These are phyloP conservation scores for Sambucus nigra DNA, from an alignment of 129 eudicot species.

Conservation along the genomic window DNA sequence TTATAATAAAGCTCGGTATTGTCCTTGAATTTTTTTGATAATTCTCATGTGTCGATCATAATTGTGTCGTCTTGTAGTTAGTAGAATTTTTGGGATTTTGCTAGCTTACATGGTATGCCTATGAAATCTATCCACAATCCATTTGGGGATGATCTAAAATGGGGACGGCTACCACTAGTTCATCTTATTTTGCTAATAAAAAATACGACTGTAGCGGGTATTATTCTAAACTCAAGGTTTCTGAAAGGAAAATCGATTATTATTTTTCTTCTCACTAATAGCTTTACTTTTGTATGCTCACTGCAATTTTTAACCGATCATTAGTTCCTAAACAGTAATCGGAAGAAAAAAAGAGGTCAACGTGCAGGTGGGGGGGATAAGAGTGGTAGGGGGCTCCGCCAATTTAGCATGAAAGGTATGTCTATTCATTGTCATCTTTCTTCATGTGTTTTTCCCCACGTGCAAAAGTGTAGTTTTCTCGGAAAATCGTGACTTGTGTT, in stretches of 20 bases:
- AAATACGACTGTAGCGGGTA: too few species aligned
- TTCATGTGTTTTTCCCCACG: not conserved
- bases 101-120: not conserved
- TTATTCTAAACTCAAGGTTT: too few species aligned
- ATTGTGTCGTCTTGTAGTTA: too few species aligned
- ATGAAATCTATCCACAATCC: too few species aligned
- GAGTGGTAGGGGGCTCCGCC: constrained; percentile 81
- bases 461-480: too few species aligned
- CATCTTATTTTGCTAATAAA: too few species aligned
- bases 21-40: too few species aligned
- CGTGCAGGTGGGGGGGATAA: constrained; percentile 81
- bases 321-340: constrained; percentile 30
- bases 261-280: not conserved
- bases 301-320: constrained; percentile 6
- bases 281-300: constrained; percentile 8
- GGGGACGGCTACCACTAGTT: too few species aligned
- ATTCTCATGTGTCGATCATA: too few species aligned
- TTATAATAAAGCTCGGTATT: too few species aligned
- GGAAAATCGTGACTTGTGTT: not conserved
- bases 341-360: constrained; percentile 71
- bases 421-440: constrained; percentile 2
- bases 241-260: not conserved
- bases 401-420: constrained; percentile 92
- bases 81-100: too few species aligned
- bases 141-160: too few species aligned